Base-by-base conservation (phyloP, 1,139 yeast species). In the Pneumocystis jirovecii region DNA sequence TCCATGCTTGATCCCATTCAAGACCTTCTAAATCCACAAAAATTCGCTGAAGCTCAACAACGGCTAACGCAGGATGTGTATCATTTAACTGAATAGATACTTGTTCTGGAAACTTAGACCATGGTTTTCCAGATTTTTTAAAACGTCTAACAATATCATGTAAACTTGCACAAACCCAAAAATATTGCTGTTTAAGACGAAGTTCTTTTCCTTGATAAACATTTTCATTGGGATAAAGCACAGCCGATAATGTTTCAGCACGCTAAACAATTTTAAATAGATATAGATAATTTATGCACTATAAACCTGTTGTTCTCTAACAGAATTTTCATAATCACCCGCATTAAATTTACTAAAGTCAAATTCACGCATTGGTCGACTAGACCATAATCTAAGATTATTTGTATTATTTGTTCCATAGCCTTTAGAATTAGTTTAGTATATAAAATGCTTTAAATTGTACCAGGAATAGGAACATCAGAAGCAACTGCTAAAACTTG, bases 121-220 rank as follows among this genome's bases (percentile, higher is more conserved):
- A 90, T 64, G 89, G 82, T 73, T 86, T 83, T 72, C 84, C 84
- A 65, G 85, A 76, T 78, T 90, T 90, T 76, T 89, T 86, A 79
- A 88, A 90, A 73, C 97, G 83, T 74, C 97, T 86, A 63, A 90
- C 84, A 72, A 91, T 90, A 75, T 91, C 97, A 72, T 87, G 90
- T 70, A 91, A 81, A 10, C 96, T 88, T 62, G 97, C 97, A 64
- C 96, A 86, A 65, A 91, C 96, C 97, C 97, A 91, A 77, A 91
- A 91, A 77, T 89, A 91, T 77, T 91, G 97, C 78, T 91, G 97
- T 76, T 90, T 91, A 75, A 91, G 83, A 75, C 97, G 85, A 73
- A 91, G 81, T 74, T 89, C 96, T 76, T 91, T 91, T 71, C 97
- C 97, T 69, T 85, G 82, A 73, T 88, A 87, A 75, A 90, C 90